Base-by-base conservation (phyloP, 1,139 yeast species). In the Saccharomyces hybrid region DNA sequence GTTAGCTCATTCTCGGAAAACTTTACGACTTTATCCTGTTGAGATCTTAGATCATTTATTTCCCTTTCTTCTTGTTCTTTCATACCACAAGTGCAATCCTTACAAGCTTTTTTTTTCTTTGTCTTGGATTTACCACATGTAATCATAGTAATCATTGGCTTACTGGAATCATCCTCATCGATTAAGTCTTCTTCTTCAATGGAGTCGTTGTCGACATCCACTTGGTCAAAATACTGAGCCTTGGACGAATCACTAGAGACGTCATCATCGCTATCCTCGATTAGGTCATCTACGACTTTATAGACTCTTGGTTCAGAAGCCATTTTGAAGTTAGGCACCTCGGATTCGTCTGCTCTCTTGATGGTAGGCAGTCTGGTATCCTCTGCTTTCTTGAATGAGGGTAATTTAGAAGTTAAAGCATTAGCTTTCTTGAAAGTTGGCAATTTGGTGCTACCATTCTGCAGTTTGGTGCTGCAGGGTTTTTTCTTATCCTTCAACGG, bases 21-120 rank as follows among this genome's bases (percentile, higher is more conserved):
- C 52, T 60, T 54, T 7, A 61, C 55, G 16, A 65, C 63, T 52
- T 72, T 74, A 51, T 72, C 73, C 54, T 74, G 76, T 60, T 77
- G 79, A 47, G 76, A 68, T 69, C 75, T 63, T 78, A 75, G 62
- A 81, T 84, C 63, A 73, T 76, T 63, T 66, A 70, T 62, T 59
- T 79, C 80, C 61, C 79, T 84, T 57, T 82, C 90, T 70, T 86
- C 90, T 55, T 79, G 72, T 70, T 95, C 99, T 63, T 86, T 89
- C 61, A 93, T 78, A 5, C 99, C 99, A 76, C 99, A 95, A 0
- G 98, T 86, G 71, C 99, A 95, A 72, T 93, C 97, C 72, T 90
- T 93, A 75, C 99, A 95, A 0, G 99, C 95, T 71, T 80, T 86
- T 74, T 87, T 82, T 72, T 91, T 79, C 67, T 79, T 81, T 54